Evolutionary conservation across 768 basidiomycete species (phyloP).

Genomic region (Rhodotorula graminis): DNA sequence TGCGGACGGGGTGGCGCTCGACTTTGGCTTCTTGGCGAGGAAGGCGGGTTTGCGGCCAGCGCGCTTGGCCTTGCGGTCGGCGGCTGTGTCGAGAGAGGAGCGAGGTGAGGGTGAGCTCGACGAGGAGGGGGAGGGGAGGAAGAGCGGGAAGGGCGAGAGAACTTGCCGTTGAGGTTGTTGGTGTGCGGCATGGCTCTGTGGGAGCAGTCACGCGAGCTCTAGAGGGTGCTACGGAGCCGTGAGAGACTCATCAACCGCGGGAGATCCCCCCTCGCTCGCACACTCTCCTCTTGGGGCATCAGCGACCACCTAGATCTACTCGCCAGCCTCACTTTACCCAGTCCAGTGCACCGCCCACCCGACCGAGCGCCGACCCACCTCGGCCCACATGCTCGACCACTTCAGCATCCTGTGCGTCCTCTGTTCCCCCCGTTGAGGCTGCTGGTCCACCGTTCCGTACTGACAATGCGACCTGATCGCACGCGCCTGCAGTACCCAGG

Average conservation of each 20-base stretch:
- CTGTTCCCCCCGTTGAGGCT: not conserved
- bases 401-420: slow-evolving; percentile 70
- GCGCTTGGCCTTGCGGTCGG: slow-evolving; percentile 27
- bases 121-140: not conserved
- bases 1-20: not conserved
- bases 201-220: too few relatives aligned
- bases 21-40: slow-evolving; percentile 9
- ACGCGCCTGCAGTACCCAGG: slow-evolving; percentile 50
- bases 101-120: not conserved
- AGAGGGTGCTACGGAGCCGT: too few relatives aligned
- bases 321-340: not conserved
- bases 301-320: not conserved
- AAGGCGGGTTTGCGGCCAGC: slow-evolving; percentile 15
- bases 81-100: not conserved
- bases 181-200: slow-evolving; percentile 28
- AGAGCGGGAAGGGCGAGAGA: not conserved
- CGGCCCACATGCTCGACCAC: slow-evolving; percentile 56
- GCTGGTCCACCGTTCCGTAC: not conserved
- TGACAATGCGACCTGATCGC: not conserved
- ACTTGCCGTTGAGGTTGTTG: slow-evolving; percentile 21
- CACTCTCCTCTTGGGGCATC: too few relatives aligned
- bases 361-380: not conserved
- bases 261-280: not conserved
- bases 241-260: too few relatives aligned
- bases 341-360: too few relatives aligned